Evolutionary conservation across 805 yeast genomes (phyloP).

Genomic region (Saccharomycopsis vini): DNA sequence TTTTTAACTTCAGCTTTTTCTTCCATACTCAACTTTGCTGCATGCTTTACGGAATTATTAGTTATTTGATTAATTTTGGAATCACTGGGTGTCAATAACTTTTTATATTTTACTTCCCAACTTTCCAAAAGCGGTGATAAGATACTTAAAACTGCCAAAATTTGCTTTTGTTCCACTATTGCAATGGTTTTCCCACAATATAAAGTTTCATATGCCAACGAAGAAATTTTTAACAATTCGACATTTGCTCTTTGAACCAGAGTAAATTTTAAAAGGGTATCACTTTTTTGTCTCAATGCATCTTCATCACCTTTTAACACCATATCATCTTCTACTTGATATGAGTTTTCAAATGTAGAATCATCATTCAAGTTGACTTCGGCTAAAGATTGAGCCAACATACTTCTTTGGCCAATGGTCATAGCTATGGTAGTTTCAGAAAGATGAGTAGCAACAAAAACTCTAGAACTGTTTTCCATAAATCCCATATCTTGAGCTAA

Average conservation of each 20-base stretch:
- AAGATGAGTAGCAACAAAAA: constrained; percentile 75
- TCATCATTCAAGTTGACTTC: constrained; percentile 53
- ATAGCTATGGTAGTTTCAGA: constrained; percentile 78
- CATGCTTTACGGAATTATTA: constrained; percentile 22
- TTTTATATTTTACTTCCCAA: constrained; percentile 63
- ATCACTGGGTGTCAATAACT: constrained; percentile 37
- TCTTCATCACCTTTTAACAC: constrained; percentile 27
- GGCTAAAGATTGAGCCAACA: constrained; percentile 62
- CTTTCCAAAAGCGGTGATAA: constrained; percentile 68
- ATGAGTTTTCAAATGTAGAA: constrained; percentile 22
- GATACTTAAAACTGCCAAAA: constrained; percentile 60
- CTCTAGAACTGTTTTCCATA: constrained; percentile 61
- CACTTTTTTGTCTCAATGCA: constrained; percentile 19
- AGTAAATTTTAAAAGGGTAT: constrained; percentile 41
- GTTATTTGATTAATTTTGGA: constrained; percentile 27
- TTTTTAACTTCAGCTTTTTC: constrained; percentile 28
- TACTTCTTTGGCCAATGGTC: constrained; percentile 70
- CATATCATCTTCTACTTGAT: constrained; percentile 20
- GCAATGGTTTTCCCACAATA: constrained; percentile 51
- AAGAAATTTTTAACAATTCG: constrained; percentile 68
- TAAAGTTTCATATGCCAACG: constrained; percentile 75
- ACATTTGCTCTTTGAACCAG: constrained; percentile 64
- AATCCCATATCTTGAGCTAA: constrained; percentile 82
- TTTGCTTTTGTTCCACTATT: constrained; percentile 47
- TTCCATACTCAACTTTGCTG: constrained; percentile 22